Evolutionary conservation across 2,329 filamentous ascomycete species (phyloP).

Genomic region (Endothia cerciana): DNA sequence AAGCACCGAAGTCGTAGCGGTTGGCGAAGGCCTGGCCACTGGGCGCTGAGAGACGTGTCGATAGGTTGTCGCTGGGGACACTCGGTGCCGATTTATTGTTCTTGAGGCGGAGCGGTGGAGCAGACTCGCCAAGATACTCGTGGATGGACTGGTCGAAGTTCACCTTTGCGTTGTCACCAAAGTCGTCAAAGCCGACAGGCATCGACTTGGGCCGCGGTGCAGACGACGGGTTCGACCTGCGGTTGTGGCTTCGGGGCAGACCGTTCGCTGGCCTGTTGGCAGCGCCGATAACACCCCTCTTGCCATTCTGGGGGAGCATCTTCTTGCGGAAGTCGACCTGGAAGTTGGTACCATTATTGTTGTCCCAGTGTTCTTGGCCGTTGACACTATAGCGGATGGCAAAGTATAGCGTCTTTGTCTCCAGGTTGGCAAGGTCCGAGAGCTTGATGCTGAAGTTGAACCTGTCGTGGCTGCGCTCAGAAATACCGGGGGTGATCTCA

Average conservation of each 20-base stretch:
- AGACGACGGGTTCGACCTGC: constrained; percentile 47
- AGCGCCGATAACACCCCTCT: constrained; percentile 55
- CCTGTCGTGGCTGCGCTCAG: constrained; percentile 72
- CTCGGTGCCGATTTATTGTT: constrained; percentile 65
- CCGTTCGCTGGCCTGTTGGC: constrained; percentile 54
- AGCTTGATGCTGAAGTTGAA: constrained; percentile 96
- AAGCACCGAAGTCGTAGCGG: constrained; percentile 96
- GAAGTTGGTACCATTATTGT: constrained; percentile 85
- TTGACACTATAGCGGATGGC: constrained; percentile 87
- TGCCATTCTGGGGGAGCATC: constrained; percentile 63
- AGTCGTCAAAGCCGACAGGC: constrained; percentile 70
- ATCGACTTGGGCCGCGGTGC: constrained; percentile 58
- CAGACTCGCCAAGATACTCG: constrained; percentile 67
- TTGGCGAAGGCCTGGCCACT: constrained; percentile 82
- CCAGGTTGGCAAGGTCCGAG: constrained; percentile 86
- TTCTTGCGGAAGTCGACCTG: constrained; percentile 92
- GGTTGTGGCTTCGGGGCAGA: constrained; percentile 68
- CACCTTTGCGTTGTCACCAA: constrained; percentile 64
- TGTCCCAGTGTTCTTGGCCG: constrained; percentile 92
- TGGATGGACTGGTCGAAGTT: constrained; percentile 63
- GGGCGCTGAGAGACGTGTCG: constrained; percentile 55
- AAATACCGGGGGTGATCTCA: constrained; percentile 71
- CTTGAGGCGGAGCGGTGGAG: constrained; percentile 69
- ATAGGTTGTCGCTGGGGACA: constrained; percentile 65
- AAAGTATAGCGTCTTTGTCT: constrained; percentile 89